Conservation (phyloP, 352 stramenopile genomes). For the Globisporangium paddicum region DNA sequence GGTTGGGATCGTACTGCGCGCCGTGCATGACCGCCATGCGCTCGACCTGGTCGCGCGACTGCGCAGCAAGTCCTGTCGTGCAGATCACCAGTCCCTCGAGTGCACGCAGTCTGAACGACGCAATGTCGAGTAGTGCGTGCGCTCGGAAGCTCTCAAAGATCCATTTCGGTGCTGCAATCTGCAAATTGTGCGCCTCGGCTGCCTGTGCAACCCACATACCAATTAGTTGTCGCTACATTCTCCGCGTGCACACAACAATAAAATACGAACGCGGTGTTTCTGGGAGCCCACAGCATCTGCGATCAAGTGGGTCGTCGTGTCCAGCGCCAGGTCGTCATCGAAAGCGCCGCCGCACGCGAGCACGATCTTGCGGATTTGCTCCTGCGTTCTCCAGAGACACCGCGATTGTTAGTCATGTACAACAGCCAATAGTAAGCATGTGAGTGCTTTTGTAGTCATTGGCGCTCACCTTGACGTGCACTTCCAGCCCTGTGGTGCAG, state of each 20-base stretch:
- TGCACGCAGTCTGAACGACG: constrained; percentile 27
- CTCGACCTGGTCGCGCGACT: constrained; percentile 50
- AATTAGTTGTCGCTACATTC: neutral
- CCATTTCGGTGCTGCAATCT: constrained; percentile 47
- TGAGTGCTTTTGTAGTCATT: neutral
- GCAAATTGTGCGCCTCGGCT: constrained; percentile 37
- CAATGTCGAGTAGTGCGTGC: constrained; percentile 32
- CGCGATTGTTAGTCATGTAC: neutral
- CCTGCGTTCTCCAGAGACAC: constrained; percentile 17
- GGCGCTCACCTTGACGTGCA: constrained; percentile 39
- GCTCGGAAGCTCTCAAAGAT: constrained; percentile 64
- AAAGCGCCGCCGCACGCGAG: constrained; percentile 51
- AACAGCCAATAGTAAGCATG: neutral
- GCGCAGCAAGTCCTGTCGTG: constrained; percentile 50
- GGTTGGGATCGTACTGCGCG: constrained; percentile 47
- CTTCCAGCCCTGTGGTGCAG: constrained; percentile 47
- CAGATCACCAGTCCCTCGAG: constrained; percentile 66
- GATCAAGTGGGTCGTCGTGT: constrained; percentile 58
- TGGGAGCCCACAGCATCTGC: constrained; percentile 51
- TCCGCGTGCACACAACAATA: neutral
- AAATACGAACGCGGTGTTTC: constrained; percentile 35
- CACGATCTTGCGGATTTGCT: constrained; percentile 70
- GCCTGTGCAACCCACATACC: constrained; percentile 17
- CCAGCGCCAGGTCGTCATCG: constrained; percentile 43
- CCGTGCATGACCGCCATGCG: constrained; percentile 34